Evolutionary conservation across 768 basidiomycete species (phyloP), one percentile per base, ranked within the genome.

Genomic region (Termitomyces sp.): DNA sequence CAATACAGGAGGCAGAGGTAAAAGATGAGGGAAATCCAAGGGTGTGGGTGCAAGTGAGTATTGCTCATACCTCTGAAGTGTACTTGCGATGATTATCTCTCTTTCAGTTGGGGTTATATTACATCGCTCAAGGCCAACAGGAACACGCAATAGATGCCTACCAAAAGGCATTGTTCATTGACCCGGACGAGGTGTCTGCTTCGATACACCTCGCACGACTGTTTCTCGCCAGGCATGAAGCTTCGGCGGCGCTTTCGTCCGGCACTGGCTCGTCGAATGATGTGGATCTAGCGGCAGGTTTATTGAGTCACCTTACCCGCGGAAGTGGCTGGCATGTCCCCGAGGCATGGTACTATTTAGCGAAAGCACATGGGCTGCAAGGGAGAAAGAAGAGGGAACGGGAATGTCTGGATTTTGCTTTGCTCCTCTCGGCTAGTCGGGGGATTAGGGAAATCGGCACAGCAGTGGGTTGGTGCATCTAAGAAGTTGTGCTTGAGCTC

Each of bases 1-100:
- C 96, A 2, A 94, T 98, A 44, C 92, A 94, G 67, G 96, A 99
- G 70, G 97, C 96, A 0, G 96, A 99, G 68, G 85, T 88, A 3
- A 79, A 83, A 61, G 92, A 96, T 66, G 88, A 91, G 61, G 80
- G 82, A 25, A 94, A 96, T 68, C 84, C 91, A 3, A 86, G 83
- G 27, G 93, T 98, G 16, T 98, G 94, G 94, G 88, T 96, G 6
- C 95, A 98, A 82, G 92, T 96, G 14, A 67, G 44, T 47, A 30
- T 39, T 27, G 42, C 39, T 27, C 54, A 25, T 25, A 28, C 19
- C 28, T 32, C 7, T 3, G 14, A 34, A 7, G 14, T 25, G 45
- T 12, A 17, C 30, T 39, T 32, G 14, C 14, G 27, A n/a, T 57
- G 9, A 53, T 8, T 21, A 5, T 14, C 19, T 28, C 10, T 28